phyloP scores from a whole-genome alignment of 2,329 filamentous ascomycete species.

The Diaporthe sp. region DNA sequence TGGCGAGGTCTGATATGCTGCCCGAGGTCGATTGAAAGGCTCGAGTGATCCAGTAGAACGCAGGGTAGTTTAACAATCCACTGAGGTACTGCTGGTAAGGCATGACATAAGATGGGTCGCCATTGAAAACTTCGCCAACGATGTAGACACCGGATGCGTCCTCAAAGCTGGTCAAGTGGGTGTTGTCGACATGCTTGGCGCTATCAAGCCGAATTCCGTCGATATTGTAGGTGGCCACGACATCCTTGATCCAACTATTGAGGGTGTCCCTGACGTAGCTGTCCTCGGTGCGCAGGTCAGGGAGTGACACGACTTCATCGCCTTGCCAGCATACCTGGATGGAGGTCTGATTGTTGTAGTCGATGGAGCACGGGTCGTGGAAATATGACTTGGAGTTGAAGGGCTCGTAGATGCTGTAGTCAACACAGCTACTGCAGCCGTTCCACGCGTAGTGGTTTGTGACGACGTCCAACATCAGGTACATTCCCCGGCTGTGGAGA shows the following conservation, averaged over 20 bases:
- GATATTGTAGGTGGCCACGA: conserved; percentile 67
- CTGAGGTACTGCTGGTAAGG: conserved; percentile 63
- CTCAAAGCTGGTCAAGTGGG: conserved; percentile 62
- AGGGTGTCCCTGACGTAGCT: conserved; percentile 58
- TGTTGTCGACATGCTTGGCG: conserved; percentile 62
- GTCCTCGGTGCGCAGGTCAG: conserved; percentile 65
- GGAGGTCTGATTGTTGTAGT: conserved; percentile 63
- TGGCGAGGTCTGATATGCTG: conserved; percentile 54
- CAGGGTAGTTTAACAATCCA: conserved; percentile 65
- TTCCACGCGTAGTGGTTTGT: conserved; percentile 70
- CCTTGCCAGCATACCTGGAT: conserved; percentile 64
- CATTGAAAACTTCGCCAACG: conserved; percentile 65
- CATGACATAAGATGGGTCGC: conserved; percentile 58
- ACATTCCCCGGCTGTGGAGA: conserved; percentile 68
- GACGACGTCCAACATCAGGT: conserved; percentile 70
- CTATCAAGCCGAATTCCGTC: conserved; percentile 66
- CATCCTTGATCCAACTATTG: conserved; percentile 61
- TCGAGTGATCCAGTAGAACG: conserved; percentile 52
- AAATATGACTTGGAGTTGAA: conserved; percentile 69
- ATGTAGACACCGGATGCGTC: conserved; percentile 62
- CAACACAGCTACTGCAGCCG: conserved; percentile 61
- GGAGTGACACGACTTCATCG: conserved; percentile 61
- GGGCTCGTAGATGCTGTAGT: conserved; percentile 68
- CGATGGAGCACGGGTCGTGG: conserved; percentile 66
- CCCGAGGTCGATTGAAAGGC: conserved; percentile 48